Conservation (phyloP, 257 asterid species). For the Misopates orontium region DNA sequence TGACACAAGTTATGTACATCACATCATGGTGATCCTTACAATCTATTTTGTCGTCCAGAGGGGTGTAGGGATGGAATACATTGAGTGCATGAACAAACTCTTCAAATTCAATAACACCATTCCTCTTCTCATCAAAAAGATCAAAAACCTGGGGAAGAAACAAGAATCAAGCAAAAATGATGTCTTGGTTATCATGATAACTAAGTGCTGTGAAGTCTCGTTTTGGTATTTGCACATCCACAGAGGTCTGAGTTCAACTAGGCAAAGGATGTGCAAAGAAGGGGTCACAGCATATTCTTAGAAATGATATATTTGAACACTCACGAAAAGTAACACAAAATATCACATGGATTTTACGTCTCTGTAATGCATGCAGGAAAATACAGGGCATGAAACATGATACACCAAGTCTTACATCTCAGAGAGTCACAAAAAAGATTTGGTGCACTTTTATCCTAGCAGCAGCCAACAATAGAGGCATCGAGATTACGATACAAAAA, state of each 20-base stretch:
- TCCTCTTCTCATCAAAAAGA: slow-evolving; percentile 72
- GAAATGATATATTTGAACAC: not conserved
- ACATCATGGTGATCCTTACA: slow-evolving; percentile 41
- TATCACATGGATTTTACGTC: not conserved
- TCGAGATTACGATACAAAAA: not conserved
- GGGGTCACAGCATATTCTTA: not conserved
- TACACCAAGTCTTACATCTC: not conserved
- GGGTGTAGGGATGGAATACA: slow-evolving; percentile 74
- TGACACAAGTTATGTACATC: slow-evolving; percentile 29
- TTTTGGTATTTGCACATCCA: not conserved
- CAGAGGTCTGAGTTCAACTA: not conserved
- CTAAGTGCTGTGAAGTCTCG: too few relatives aligned
- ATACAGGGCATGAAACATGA: not conserved
- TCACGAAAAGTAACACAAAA: not conserved
- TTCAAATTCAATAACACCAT: slow-evolving; percentile 80
- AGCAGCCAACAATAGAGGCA: not conserved
- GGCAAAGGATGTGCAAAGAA: not conserved
- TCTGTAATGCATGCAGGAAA: not conserved
- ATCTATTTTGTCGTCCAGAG: slow-evolving; percentile 64
- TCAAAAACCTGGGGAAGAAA: slow-evolving; percentile 64
- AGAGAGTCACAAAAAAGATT: not conserved
- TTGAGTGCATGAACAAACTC: slow-evolving; percentile 74
- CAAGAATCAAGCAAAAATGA: too few relatives aligned
- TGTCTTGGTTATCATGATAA: too few relatives aligned
- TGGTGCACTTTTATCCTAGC: not conserved